Evolutionary conservation across 1,139 yeast genomes (phyloP), one percentile per base, ranked within the genome.

Genomic region (Lodderomyces theae): DNA sequence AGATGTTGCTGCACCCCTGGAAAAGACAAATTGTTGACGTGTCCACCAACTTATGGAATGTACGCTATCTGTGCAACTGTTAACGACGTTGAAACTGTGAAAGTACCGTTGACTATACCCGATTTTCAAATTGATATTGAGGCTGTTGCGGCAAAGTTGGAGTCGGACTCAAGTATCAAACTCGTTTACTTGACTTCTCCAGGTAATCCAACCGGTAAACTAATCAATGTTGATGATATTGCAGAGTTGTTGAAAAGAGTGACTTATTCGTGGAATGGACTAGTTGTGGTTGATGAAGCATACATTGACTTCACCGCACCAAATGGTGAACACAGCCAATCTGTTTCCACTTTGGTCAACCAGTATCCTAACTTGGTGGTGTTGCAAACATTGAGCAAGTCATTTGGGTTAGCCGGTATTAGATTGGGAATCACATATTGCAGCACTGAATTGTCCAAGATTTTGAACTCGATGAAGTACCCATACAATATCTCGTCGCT

Each of bases 1-100:
- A 72, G 99, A 52, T 87, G 95, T 42, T 77, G 86, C 40, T 88
- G 97, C 58, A 68, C 65, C 11, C 98, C 99, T 3, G 86, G 85
- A 0, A 73, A 70, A 49, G 96, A 89, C 46, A 90, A 88, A 60
- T 65, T 94, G 54, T 65, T 92, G 51, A 77, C 81, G 2, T 84
- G 96, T 60, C 97, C 98, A 4, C 98, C 98, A 26, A 92, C 98
- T 0, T 92, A 92, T 57, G 97, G 98, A 9, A 92, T 92, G 99
- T 92, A 92, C 68, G 66, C 84, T 2, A 90, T 94, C 32, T 86
- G 95, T 58, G 95, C 97, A 2, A 79, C 80, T 25, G 85, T 92
- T 45, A 92, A 92, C 57, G 97, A 92, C 54, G 86, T 90, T 8
- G 84, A 72, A 23, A 72, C 86, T 29, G 89, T 80, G 15, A 73